Base-by-base conservation (phyloP, 1,284 basidiomycete species). In the Irpex lacteus region DNA sequence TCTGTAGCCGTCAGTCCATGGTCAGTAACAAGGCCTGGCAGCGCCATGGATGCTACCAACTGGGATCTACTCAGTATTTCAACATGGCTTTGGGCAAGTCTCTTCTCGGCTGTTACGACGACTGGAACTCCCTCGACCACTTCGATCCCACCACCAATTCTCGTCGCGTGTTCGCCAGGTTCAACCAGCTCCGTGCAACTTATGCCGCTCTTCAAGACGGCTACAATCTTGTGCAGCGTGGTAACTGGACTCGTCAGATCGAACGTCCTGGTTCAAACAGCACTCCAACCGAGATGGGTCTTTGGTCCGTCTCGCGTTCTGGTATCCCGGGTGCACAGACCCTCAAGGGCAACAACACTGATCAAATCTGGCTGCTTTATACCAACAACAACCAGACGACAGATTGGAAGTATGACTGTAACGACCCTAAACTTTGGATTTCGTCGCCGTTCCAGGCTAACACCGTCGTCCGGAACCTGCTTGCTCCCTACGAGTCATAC, bases 111-210 rank as follows among this genome's bases (percentile, higher is more conserved):
- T 97, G 95, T 73, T 71, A 89, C 63, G 93, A 96, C 73, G 87
- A 91, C 69, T 94, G 91, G 91, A 95, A 96, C 74, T 86, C 90
- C 2, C 85, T 95, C 26, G 95, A 97, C 73, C 95, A 96, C 75
- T 96, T 96, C 74, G 95, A 97, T 76, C 93, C 94, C 37, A 96
- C 94, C 0, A 80, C 88, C 2, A 87, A 91, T 69, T 83, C 84
- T 47, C 86, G 90, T 49, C 88, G 94, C 60, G 75, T 93, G 64
- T 87, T 93, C 69, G 75, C 85, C 37, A 92, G 92, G 63, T 89
- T 94, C 77, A 77, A 89, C 66, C 82, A 86, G 70, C 80, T 96
- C 34, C 90, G 95, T 53, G 74, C 74, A 1, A 74, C 81, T 15
- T 96, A 90, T 75, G 85, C 82, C 32, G 82, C 91, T 1, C 80